Evolutionary conservation across 1,284 basidiomycete genomes (phyloP).

Genomic region (Ceratobasidium sp.): DNA sequence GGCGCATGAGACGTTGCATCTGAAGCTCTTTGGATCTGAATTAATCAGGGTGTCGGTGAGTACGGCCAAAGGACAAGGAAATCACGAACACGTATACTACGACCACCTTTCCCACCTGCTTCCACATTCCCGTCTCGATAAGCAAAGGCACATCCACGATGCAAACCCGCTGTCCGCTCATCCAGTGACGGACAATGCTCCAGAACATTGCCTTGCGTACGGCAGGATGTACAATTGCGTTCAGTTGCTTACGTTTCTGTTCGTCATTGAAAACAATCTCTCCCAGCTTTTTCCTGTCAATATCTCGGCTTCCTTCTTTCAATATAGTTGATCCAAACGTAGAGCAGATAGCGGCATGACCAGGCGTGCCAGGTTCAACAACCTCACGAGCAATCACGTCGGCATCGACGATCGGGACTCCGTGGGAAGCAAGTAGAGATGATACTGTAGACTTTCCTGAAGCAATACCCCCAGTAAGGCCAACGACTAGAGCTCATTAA

Average conservation of each 20-base stretch:
- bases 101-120: constrained; percentile 83
- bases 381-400: constrained; percentile 91
- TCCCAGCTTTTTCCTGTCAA: constrained; percentile 89
- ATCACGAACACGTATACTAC: constrained; percentile 86
- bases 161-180: constrained; percentile 79
- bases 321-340: constrained; percentile 80
- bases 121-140: constrained; percentile 90
- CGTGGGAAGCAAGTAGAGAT: constrained; percentile 69
- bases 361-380: constrained; percentile 85
- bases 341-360: constrained; percentile 71
- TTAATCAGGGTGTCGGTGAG: constrained; percentile 22
- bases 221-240: constrained; percentile 90
- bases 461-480: constrained; percentile 95
- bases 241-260: constrained; percentile 76
- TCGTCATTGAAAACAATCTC: constrained; percentile 86
- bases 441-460: constrained; percentile 97
- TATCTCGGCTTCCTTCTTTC: constrained; percentile 66
- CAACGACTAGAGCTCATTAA: constrained; percentile 72
- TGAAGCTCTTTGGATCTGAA: constrained; percentile 78
- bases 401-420: constrained; percentile 88
- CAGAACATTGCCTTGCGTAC: constrained; percentile 81
- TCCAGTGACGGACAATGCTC: constrained; percentile 77
- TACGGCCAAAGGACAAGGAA: background rate
- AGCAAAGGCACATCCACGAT: constrained; percentile 94
- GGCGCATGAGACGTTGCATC: constrained; percentile 77